These are phyloP conservation scores for Jatropha multifida DNA, from an alignment of 441 rosid species.

Conservation along the genomic window DNA sequence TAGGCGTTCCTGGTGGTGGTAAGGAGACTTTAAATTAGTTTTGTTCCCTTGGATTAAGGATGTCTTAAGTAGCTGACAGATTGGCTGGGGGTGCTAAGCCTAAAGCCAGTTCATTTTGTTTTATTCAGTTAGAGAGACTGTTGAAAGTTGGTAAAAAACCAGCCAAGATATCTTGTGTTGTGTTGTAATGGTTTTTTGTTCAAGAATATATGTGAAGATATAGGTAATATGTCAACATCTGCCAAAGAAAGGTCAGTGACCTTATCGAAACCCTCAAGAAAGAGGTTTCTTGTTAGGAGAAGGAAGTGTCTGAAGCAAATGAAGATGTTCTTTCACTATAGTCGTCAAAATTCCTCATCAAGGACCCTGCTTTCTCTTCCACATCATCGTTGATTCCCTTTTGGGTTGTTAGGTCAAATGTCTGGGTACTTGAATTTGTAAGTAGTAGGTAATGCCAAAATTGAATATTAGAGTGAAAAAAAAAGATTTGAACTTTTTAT, in stretches of 20 bases:
- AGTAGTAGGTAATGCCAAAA: background rate
- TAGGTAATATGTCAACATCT: constrained; percentile 8
- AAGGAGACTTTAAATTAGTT: background rate
- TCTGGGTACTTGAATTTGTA: background rate
- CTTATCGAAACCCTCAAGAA: constrained; percentile 3
- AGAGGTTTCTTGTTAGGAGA: constrained; percentile 5
- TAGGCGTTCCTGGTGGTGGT: background rate
- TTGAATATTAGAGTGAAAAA: background rate
- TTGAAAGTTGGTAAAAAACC: background rate
- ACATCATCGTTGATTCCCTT: background rate
- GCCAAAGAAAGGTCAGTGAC: constrained; percentile 1
- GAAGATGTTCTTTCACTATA: background rate
- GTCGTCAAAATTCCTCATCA: background rate
- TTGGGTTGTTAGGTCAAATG: background rate
- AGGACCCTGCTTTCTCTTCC: background rate
- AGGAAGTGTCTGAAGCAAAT: background rate
- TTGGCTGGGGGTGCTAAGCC: background rate
- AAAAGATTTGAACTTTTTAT: background rate
- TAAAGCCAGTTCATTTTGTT: background rate
- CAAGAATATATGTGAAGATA: background rate
- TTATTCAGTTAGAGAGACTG: background rate
- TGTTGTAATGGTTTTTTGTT: background rate
- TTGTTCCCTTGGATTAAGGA: background rate
- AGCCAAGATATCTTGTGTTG: background rate
- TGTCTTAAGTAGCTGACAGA: background rate